phyloP scores from a whole-genome alignment of 2,329 filamentous ascomycete genomes.

The Catunica adiposa region DNA sequence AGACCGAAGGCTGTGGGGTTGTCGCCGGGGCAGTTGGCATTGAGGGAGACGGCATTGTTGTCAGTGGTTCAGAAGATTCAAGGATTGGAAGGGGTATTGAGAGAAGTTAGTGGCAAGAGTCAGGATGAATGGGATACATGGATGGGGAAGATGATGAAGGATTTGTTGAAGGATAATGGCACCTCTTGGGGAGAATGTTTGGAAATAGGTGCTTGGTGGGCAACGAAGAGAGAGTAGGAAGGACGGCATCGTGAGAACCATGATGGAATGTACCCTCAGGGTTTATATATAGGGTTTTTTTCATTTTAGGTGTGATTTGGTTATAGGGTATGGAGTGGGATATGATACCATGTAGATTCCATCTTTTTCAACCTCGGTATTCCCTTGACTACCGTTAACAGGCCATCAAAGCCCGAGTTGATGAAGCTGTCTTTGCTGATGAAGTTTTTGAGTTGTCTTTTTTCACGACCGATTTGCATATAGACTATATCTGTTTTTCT shows the following conservation, averaged over 20 bases:
- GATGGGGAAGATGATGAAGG: constrained; percentile 73
- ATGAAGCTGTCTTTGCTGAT: no score
- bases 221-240: constrained; percentile 42
- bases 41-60: constrained; percentile 64
- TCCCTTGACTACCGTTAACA: neutral
- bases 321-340: neutral
- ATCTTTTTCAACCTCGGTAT: neutral
- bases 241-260: no score
- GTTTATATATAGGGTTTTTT: neutral
- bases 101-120: constrained; percentile 70
- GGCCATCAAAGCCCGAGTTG: no score
- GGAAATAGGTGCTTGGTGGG: constrained; percentile 75
- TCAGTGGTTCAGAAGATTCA: constrained; percentile 73
- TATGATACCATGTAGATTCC: neutral
- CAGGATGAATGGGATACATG: constrained; percentile 86
- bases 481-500: constrained; percentile 6
- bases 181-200: constrained; percentile 74
- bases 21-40: constrained; percentile 51
- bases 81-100: constrained; percentile 64
- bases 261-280: neutral
- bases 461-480: constrained; percentile 2
- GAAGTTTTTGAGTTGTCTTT: neutral
- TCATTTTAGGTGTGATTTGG: neutral
- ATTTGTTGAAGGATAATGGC: constrained; percentile 63
- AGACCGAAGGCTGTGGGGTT: constrained; percentile 25